These are phyloP conservation scores for Biscogniauxia sp. DNA, from an alignment of 2,329 filamentous ascomycete species.

Conservation along the genomic window DNA sequence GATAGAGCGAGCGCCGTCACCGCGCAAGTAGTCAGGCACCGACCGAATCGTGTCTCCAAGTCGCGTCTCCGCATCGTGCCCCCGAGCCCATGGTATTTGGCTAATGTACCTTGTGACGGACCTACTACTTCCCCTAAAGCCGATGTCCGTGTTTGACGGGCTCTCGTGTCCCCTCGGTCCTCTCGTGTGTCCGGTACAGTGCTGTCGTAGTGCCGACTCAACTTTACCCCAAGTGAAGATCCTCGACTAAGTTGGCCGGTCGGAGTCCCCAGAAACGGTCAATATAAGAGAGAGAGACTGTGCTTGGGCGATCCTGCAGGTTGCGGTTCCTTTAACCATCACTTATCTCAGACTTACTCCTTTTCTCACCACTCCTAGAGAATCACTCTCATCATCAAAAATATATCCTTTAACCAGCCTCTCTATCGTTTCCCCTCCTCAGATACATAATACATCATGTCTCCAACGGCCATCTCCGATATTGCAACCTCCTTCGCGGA, in stretches of 20 bases:
- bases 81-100: neutral
- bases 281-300: conserved; percentile 17
- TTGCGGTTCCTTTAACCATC: neutral
- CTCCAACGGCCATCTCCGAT: conserved; percentile 29
- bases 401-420: neutral
- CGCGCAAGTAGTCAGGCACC: neutral
- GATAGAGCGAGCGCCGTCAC: neutral
- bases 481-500: conserved; percentile 8
- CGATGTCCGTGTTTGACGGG: conserved; percentile 1
- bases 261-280: conserved; percentile 11
- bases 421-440: conserved; percentile 6
- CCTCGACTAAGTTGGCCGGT: conserved; percentile 3
- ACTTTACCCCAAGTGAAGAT: conserved; percentile 13
- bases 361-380: neutral
- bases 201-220: neutral
- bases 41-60: neutral
- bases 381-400: neutral
- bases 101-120: neutral
- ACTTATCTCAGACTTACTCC: neutral
- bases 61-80: too few relatives aligned
- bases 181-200: neutral
- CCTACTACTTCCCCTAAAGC: conserved; percentile 4
- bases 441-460: conserved; percentile 22
- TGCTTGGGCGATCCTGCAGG: neutral
- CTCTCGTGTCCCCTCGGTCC: neutral